phyloP scores from a whole-genome alignment of 805 yeast genomes.

The Yarrowia deformans region DNA sequence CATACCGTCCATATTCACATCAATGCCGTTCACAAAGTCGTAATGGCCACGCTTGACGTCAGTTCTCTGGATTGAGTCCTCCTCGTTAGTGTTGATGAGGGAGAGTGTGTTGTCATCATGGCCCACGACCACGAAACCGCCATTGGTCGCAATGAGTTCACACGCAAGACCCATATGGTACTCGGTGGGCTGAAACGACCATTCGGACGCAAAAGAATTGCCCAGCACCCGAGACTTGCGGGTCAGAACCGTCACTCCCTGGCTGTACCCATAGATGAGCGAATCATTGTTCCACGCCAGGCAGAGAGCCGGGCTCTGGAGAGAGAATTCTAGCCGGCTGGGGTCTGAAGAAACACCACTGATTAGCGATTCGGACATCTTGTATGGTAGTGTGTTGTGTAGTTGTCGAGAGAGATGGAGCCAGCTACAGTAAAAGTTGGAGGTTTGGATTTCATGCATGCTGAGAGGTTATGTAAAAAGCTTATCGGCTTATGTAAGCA shows the following conservation, averaged over 20 bases:
- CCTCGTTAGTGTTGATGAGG: slow-evolving; percentile 38
- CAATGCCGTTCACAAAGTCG: slow-evolving; percentile 48
- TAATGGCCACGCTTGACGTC: slow-evolving; percentile 43
- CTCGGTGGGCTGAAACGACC: slow-evolving; percentile 8
- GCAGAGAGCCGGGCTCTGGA: slow-evolving; percentile 3
- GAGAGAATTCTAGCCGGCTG: slow-evolving; percentile 8
- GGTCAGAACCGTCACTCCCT: slow-evolving; percentile 21
- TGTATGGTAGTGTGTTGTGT: not conserved
- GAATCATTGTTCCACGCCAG: slow-evolving; percentile 15
- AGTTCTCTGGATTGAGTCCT: slow-evolving; percentile 26
- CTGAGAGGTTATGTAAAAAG: not conserved
- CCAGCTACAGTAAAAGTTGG: not conserved
- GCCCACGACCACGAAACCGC: slow-evolving; percentile 42
- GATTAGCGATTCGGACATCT: not conserved
- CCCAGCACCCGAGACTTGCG: not conserved
- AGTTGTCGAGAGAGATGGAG: not conserved
- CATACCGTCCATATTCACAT: slow-evolving; percentile 48
- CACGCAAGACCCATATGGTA: slow-evolving; percentile 42
- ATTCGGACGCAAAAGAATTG: slow-evolving; percentile 26
- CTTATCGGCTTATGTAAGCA: slow-evolving; percentile 23
- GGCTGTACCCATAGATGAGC: slow-evolving; percentile 13
- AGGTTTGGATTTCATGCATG: slow-evolving; percentile 10
- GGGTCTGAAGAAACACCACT: slow-evolving; percentile 14
- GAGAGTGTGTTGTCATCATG: slow-evolving; percentile 45
- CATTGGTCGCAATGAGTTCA: slow-evolving; percentile 39